Evolutionary conservation across 495 filamentous ascomycete genomes (phyloP).

Genomic region (Coniosporium apollinis): DNA sequence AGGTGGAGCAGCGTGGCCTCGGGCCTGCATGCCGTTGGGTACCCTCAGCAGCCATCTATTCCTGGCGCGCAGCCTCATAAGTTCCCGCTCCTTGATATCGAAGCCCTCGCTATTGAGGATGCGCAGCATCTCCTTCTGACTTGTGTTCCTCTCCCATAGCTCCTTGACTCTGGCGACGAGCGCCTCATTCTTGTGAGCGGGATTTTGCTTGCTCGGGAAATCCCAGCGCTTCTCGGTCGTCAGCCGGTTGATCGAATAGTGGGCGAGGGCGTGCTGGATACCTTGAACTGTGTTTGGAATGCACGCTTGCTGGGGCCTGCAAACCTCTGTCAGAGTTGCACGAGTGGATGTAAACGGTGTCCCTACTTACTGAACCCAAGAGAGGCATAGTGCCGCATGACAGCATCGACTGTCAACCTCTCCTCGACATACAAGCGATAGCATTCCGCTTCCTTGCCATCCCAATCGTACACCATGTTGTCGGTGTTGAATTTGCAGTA

Average conservation of each 20-base stretch:
- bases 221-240: conserved; percentile 37
- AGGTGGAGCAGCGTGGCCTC: too few species aligned
- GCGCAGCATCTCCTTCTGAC: conserved; percentile 55
- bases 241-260: conserved; percentile 5
- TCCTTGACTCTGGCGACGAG: conserved; percentile 52
- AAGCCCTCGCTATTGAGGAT: conserved; percentile 54
- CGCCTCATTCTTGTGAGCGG: conserved; percentile 45
- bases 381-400: conserved; percentile 8
- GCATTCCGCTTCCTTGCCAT: conserved; percentile 48
- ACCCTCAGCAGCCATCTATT: conserved; percentile 48
- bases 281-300: conserved; percentile 54
- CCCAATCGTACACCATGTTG: conserved; percentile 63
- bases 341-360: not conserved
- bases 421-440: conserved; percentile 60
- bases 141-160: conserved; percentile 59
- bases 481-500: too few species aligned
- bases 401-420: conserved; percentile 41
- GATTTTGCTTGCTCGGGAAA: conserved; percentile 57
- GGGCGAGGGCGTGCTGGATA: conserved; percentile 2
- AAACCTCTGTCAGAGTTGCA: too few species aligned
- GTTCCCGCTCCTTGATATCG: conserved; percentile 48
- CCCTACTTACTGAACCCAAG: too few species aligned
- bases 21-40: conserved; percentile 39
- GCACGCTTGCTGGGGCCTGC: conserved; percentile 42
- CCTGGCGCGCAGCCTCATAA: conserved; percentile 46